Base-by-base conservation (phyloP, 108 stramenopile genomes). In the Parmales sp. region DNA sequence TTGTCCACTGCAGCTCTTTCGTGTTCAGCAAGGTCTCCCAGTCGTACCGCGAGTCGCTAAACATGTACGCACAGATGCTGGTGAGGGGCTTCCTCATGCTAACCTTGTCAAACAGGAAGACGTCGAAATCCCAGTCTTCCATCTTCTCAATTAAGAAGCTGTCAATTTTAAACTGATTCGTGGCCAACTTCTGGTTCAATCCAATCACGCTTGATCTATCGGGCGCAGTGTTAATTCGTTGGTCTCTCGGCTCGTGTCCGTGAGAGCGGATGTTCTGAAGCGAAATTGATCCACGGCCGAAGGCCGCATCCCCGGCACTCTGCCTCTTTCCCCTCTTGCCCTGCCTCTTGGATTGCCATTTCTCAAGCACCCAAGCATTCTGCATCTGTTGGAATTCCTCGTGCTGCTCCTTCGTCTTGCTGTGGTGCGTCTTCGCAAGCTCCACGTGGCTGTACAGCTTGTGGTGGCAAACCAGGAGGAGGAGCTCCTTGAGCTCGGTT, bases 101-200 rank as follows among this genome's bases (percentile, higher is more conserved):
- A 18, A 65, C 38, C 36, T 26, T 36, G 1, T 37, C 64, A 28
- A 63, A 25, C 39, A 65, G 63, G 38, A 71, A 71, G 54, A 71
- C 70, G 45, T 71, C 50, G 41, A 71, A 71, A 26, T 71, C 64
- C 70, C 70, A 71, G 7, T 64, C 41, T 43, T 71, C 70, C 63
- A 71, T 16, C 4, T 18, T 16, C 39, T 64, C 70, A 34, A 36
- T 65, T 16, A 60, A 16, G 63, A 51, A 29, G 45, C 37, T 44
- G 64, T 71, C 70, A 13, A 71, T 26, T 18, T 25, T 18, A 63
- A 29, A 23, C 44, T 71, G 70, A 9, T 29, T 71, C 31, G n/a
- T 48, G 46, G 22, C 46, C 11, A 23, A 48, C 46, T 23, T 48
- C 46, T 23, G 19, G 46, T 48, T 23, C 22, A 13, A 8, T 13